Conservation (phyloP, 2,329 filamentous ascomycete species). For the Stemphylium lycopersici region DNA sequence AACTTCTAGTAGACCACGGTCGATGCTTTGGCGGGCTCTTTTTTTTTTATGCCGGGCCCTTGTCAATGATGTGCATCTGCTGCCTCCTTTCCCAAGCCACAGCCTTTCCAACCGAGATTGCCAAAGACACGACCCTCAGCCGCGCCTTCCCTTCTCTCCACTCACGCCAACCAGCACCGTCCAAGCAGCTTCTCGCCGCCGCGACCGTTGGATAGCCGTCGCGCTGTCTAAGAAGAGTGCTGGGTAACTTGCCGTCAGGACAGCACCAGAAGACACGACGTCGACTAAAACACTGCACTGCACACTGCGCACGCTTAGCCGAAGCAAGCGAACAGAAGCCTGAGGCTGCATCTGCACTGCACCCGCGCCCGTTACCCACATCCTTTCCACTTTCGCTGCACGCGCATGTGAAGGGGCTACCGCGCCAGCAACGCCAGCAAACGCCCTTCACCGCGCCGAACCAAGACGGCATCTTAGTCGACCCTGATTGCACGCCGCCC, state of each 20-base stretch:
- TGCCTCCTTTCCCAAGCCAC: slow-evolving; percentile 21
- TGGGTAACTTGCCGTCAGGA: too few species aligned
- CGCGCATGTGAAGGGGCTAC: slow-evolving; percentile 25
- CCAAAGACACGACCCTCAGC: slow-evolving; percentile 26
- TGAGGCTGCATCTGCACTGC: background rate
- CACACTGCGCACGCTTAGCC: too few species aligned
- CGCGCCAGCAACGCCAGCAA: slow-evolving; percentile 10
- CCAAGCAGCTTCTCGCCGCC: slow-evolving; percentile 5
- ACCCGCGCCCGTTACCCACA: background rate
- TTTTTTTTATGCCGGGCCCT: slow-evolving; percentile 17
- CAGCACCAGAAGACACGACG: too few species aligned
- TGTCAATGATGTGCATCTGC: slow-evolving; percentile 25
- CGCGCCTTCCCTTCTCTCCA: slow-evolving; percentile 39
- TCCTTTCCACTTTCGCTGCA: slow-evolving; percentile 3
- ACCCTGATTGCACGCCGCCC: slow-evolving; percentile 9
- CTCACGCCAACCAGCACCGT: slow-evolving; percentile 33
- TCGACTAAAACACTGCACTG: too few species aligned
- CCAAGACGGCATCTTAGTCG: slow-evolving; percentile 3
- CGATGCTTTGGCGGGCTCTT: slow-evolving; percentile 17
- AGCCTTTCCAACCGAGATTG: slow-evolving; percentile 22
- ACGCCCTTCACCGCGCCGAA: slow-evolving; percentile 5
- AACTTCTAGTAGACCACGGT: background rate
- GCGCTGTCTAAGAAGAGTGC: background rate
- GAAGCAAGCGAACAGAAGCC: background rate
- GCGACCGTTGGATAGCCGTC: background rate